Evolutionary conservation across 129 eudicot genomes (phyloP).

Genomic region (Arctium minus): DNA sequence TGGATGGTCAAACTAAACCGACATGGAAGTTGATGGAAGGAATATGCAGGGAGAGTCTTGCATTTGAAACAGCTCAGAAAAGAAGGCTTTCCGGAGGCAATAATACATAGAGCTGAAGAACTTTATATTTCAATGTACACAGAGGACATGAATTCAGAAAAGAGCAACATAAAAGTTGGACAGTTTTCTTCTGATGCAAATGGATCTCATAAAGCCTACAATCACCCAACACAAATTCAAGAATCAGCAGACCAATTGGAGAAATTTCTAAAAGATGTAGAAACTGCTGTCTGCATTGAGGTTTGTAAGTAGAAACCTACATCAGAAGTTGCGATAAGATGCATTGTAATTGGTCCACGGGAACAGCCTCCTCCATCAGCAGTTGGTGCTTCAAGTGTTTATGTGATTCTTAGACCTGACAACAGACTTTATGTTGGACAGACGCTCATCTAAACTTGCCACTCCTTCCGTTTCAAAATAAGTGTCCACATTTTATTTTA

Average conservation of each 20-base stretch:
- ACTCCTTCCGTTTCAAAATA: not conserved
- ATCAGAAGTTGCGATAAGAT: constrained; percentile 32
- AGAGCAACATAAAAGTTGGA: not conserved
- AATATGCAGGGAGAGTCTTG: constrained; percentile 92
- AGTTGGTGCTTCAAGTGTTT: constrained; percentile 85
- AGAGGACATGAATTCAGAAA: constrained; percentile 18
- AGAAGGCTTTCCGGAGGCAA: constrained; percentile 70
- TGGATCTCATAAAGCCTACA: constrained; percentile 15
- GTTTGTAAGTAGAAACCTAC: constrained; percentile 29
- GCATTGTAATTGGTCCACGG: constrained; percentile 55
- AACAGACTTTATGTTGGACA: constrained; percentile 71
- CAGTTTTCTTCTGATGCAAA: not conserved
- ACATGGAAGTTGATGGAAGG: constrained; percentile 95
- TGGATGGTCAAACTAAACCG: constrained; percentile 71
- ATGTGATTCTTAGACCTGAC: constrained; percentile 80
- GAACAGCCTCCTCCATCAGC: constrained; percentile 93
- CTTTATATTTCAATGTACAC: constrained; percentile 58
- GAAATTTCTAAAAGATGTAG: constrained; percentile 43
- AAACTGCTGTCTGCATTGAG: constrained; percentile 42
- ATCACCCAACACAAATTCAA: constrained; percentile 15
- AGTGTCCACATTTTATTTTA: not conserved
- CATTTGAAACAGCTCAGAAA: constrained; percentile 87
- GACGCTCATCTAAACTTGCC: not conserved
- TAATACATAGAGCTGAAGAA: constrained; percentile 75
- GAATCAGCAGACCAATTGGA: constrained; percentile 28